Base-by-base conservation (phyloP, 2,329 filamentous ascomycete genomes). In the Falciphora oryzae region DNA sequence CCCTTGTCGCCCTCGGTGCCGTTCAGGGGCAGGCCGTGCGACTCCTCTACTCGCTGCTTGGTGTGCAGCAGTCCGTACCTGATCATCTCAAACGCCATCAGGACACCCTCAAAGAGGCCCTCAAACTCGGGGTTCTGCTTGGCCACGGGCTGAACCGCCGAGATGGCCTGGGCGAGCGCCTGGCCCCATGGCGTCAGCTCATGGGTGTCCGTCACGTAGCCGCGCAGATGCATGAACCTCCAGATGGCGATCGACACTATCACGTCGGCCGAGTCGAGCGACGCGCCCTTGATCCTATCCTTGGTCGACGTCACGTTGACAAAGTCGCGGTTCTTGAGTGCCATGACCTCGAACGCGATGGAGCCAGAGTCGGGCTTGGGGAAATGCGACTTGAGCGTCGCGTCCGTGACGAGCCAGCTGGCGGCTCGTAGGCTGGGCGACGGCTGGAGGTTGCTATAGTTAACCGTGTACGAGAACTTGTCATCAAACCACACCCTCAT, bases 211-310 rank as follows among this genome's bases (percentile, higher is more conserved):
- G 95, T 86, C 60, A 96, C 83, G 71, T 97, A 99, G 29, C 89
- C 93, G 66, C 93, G 87, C 61, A 98, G 82, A 73, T 97, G 92
- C 28, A 99, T 82, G 76, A 97, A 95, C 64, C 93, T 87, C 90
- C 92, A 97, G 65, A 94, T 83, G 8, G 89, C 86, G 70, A 97
- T 91, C 25, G 85, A 85, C 10, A 82, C 77, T 64, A 92, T 79
- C 64, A 94, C 84, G 71, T 95, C 90, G 22, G 77, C 74, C 28
- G 81, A 81, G 61, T 89, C 83, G 67, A 89, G 85, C 28, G 63
- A 56, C 18, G 44, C 57, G n/a, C 89, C 85, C 66, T 83, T 85
- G 18, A 77, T 73, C 70, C 80, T 82, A 68, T 83, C 86, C 64
- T 82, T 84, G 29, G 85, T 80, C 63, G 91, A 81, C 0, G 91